Evolutionary conservation across 305 asterid species (phyloP).

Genomic region (Coffea humblotiana): DNA sequence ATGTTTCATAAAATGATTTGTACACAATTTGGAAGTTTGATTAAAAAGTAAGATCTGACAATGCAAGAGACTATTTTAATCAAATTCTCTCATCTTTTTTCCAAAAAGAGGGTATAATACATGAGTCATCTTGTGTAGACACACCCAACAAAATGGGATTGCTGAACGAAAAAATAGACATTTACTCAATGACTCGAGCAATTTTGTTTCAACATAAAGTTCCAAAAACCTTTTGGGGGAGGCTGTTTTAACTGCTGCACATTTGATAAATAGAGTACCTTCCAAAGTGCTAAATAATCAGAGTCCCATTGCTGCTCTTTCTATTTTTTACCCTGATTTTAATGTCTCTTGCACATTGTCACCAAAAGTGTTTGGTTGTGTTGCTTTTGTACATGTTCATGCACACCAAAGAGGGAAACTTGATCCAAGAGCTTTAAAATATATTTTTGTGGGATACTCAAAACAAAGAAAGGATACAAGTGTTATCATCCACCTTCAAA

Average conservation of each 20-base stretch:
- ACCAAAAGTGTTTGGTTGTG: not conserved
- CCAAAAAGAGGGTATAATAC: not conserved
- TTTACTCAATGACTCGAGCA: not conserved
- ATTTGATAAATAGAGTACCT: not conserved
- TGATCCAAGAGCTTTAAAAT: not conserved
- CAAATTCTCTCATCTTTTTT: not conserved
- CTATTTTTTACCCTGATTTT: not conserved
- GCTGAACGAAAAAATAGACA: not conserved
- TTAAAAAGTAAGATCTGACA: not conserved
- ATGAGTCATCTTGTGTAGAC: not conserved
- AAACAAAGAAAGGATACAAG: not conserved
- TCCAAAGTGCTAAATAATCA: no score
- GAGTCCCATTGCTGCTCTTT: not conserved
- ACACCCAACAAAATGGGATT: not conserved
- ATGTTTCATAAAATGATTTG: not conserved
- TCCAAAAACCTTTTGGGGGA: not conserved
- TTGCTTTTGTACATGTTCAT: not conserved
- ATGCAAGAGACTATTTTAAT: not conserved
- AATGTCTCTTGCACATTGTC: not conserved
- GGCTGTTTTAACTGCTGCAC: not conserved
- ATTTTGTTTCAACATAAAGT: not conserved
- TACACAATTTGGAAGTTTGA: not conserved
- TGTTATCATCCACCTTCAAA: not conserved
- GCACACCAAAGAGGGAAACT: not conserved
- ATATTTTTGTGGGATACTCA: not conserved